Evolutionary conservation across 2,329 filamentous ascomycete species (phyloP).

Genomic region (Stagonosporopsis chrysanthemi): DNA sequence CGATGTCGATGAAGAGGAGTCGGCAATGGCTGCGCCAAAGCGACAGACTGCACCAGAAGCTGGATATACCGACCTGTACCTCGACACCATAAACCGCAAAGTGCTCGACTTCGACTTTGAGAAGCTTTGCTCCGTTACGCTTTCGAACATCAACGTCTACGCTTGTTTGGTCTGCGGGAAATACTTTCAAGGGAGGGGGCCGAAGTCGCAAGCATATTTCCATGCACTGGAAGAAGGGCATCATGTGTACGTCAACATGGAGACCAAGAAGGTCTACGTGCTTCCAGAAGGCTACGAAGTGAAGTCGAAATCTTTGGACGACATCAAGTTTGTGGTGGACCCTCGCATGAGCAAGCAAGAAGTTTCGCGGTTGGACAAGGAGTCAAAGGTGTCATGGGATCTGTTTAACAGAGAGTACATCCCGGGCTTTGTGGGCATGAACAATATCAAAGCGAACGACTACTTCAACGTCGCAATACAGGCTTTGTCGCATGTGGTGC

Average conservation of each 20-base stretch:
- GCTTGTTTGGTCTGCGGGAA: conserved; percentile 97
- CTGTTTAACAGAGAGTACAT: conserved; percentile 84
- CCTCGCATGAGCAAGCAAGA: conserved; percentile 83
- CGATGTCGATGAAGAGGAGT: conserved; percentile 48
- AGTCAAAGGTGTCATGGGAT: conserved; percentile 72
- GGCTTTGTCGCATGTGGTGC: conserved; percentile 85
- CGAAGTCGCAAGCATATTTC: conserved; percentile 96
- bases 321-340: conserved; percentile 98
- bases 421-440: conserved; percentile 97
- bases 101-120: conserved; percentile 98
- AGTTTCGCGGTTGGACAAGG: conserved; percentile 79
- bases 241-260: conserved; percentile 98
- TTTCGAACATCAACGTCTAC: conserved; percentile 99
- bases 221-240: conserved; percentile 94
- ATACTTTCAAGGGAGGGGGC: conserved; percentile 93
- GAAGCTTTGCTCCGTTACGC: conserved; percentile 93
- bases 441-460: conserved; percentile 99
- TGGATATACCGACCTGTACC: conserved; percentile 94
- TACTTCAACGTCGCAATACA: conserved; percentile 97
- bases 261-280: conserved; percentile 88
- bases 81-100: conserved; percentile 93
- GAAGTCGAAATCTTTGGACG: conserved; percentile 89
- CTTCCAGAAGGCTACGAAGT: conserved; percentile 98
- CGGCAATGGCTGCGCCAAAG: conserved; percentile 56
- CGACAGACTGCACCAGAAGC: conserved; percentile 81